Percentiles rank a stretch among this genome's conserved stretches.
Evolutionary conservation across 768 basidiomycete species (phyloP).

Genomic region (Tricholomella constricta): DNA sequence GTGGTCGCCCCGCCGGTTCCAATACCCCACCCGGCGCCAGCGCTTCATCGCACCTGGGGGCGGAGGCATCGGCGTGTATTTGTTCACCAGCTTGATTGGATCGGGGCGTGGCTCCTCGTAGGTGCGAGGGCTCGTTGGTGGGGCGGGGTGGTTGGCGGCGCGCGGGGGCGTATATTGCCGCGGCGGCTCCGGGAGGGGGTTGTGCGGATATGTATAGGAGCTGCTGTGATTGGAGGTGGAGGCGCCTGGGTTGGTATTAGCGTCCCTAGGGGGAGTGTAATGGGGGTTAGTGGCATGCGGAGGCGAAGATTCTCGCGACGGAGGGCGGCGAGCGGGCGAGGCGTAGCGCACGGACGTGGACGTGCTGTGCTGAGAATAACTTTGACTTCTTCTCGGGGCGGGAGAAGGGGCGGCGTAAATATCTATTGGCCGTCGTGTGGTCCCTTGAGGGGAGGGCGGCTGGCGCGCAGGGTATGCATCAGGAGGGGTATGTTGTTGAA

Average conservation of each 20-base stretch:
- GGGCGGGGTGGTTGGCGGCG: neutral
- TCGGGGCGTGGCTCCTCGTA: slow-evolving; percentile 16
- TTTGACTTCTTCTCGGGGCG: slow-evolving; percentile 1
- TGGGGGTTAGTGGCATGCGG: neutral
- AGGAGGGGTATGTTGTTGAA: slow-evolving; percentile 21
- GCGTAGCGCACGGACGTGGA: neutral
- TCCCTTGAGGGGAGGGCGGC: slow-evolving; percentile 8
- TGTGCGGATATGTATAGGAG: neutral
- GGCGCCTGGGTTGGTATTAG: slow-evolving; percentile 8
- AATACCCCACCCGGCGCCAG: slow-evolving; percentile 57
- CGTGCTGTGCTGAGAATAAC: neutral
- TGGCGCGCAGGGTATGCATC: slow-evolving; percentile 12
- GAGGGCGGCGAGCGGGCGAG: neutral
- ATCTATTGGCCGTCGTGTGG: slow-evolving; percentile 7
- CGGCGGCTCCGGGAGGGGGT: slow-evolving; percentile 3
- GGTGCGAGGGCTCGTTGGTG: slow-evolving; percentile 7
- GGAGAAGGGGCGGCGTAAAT: slow-evolving; percentile 9
- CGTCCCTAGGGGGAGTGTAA: slow-evolving; percentile 10
- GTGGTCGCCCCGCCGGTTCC: slow-evolving; percentile 80
- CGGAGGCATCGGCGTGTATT: slow-evolving; percentile 27
- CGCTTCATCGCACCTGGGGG: slow-evolving; percentile 21
- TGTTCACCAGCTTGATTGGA: slow-evolving; percentile 10
- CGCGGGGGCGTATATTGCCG: slow-evolving; percentile 10
- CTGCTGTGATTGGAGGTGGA: neutral
- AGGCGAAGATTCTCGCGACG: slow-evolving; percentile 11